phyloP scores from a whole-genome alignment of 306 rosid genomes.

The Vigna mungo region DNA sequence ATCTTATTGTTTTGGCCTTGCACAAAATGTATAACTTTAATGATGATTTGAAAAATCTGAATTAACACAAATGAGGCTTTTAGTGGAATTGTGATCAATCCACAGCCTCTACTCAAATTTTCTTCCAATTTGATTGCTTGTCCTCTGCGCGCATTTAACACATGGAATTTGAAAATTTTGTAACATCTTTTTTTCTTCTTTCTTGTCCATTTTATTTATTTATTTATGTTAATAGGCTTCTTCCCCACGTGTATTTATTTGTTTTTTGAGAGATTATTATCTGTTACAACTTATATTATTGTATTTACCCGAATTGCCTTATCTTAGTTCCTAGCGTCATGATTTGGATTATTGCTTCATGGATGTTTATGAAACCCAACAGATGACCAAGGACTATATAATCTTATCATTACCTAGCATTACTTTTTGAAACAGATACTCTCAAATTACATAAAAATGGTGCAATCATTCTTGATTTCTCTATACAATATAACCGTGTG shows the following conservation, averaged over 20 bases:
- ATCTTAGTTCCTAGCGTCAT: not conserved
- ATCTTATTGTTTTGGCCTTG: conserved; percentile 27
- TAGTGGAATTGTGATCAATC: not conserved
- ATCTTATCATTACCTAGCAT: not conserved
- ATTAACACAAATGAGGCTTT: conserved; percentile 13
- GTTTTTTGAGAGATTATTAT: not conserved
- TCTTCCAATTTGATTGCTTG: not conserved
- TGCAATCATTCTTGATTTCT: not conserved
- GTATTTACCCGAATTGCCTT: not conserved
- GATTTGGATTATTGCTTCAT: not conserved
- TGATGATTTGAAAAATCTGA: conserved; percentile 13
- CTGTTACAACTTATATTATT: not conserved
- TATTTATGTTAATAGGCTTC: not conserved
- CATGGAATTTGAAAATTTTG: not conserved
- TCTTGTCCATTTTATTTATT: not conserved
- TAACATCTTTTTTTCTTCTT: not conserved
- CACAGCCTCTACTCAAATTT: not conserved
- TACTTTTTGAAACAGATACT: not conserved
- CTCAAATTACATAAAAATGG: not conserved
- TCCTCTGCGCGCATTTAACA: not conserved
- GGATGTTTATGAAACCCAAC: not conserved
- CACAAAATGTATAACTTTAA: conserved; percentile 5
- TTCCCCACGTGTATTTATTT: not conserved
- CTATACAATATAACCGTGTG: not conserved
- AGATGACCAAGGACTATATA: not conserved